phyloP scores from a whole-genome alignment of 306 rosid species.

The Cyamopsis tetragonoloba region DNA sequence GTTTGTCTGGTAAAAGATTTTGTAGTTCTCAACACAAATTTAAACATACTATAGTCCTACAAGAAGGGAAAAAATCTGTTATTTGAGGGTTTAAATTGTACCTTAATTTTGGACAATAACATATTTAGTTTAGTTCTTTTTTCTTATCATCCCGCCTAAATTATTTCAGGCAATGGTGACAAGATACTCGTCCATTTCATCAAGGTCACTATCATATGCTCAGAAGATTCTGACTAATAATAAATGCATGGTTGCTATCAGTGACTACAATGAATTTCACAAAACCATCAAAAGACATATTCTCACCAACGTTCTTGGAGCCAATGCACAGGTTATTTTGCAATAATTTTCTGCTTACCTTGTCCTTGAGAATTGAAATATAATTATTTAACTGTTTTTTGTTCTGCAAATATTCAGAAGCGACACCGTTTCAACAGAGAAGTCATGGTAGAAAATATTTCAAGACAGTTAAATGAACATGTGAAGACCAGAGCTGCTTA shows the following conservation, averaged over 20 bases:
- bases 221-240: slow-evolving; percentile 48
- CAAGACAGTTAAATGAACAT: slow-evolving; percentile 34
- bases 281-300: slow-evolving; percentile 51
- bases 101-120: no score
- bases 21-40: no score
- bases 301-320: slow-evolving; percentile 54
- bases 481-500: slow-evolving; percentile 33
- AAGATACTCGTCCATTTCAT: slow-evolving; percentile 57
- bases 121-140: no score
- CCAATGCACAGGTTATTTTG: slow-evolving; percentile 58
- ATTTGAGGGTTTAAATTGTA: no score
- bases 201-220: slow-evolving; percentile 53
- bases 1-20: no score
- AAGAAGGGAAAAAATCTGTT: no score
- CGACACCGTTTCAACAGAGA: slow-evolving; percentile 53
- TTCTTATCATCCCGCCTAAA: no score
- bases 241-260: slow-evolving; percentile 71
- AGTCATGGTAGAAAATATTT: slow-evolving; percentile 43
- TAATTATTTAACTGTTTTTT: not conserved
- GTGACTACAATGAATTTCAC: slow-evolving; percentile 75
- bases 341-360: not conserved
- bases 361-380: no score
- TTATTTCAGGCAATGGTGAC: slow-evolving; percentile 75
- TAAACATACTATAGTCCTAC: no score
- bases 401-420: slow-evolving; percentile 42